Conservation (phyloP, 1,139 yeast genomes). For the Suhomyces maxii region DNA sequence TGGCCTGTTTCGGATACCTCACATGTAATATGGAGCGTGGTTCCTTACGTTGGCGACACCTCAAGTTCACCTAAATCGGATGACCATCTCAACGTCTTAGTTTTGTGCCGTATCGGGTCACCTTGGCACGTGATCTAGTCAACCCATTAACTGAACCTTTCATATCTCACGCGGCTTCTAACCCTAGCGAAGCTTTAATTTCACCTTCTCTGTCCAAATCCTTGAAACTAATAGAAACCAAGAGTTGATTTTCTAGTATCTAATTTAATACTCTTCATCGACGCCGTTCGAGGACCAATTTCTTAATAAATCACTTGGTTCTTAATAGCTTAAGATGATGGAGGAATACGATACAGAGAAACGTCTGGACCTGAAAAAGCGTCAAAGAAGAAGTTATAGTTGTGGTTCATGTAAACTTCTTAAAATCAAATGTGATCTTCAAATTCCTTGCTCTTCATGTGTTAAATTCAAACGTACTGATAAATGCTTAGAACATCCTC, state of each 20-base stretch:
- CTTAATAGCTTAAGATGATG: not conserved
- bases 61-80: not conserved
- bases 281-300: too few relatives aligned
- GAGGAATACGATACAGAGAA: constrained; percentile 2
- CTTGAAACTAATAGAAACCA: too few relatives aligned
- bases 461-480: constrained; percentile 40
- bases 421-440: constrained; percentile 55
- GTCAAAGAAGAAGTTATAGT: constrained; percentile 51
- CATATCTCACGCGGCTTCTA: too few relatives aligned
- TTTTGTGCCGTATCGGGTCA: too few relatives aligned
- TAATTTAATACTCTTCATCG: too few relatives aligned
- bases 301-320: too few relatives aligned
- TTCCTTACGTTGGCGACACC: not conserved
- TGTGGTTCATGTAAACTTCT: constrained; percentile 58
- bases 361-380: constrained; percentile 18
- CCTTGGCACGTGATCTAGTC: too few relatives aligned
- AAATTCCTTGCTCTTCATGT: constrained; percentile 52
- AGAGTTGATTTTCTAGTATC: too few relatives aligned
- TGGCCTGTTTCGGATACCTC: not conserved
- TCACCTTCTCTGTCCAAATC: too few relatives aligned
- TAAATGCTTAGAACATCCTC: constrained; percentile 42
- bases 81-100: not conserved
- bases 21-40: not conserved
- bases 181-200: not conserved
- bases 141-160: too few relatives aligned